These are phyloP conservation scores for Botrytis sinoallii DNA, from an alignment of 2,329 filamentous ascomycete species.

Conservation along the genomic window DNA sequence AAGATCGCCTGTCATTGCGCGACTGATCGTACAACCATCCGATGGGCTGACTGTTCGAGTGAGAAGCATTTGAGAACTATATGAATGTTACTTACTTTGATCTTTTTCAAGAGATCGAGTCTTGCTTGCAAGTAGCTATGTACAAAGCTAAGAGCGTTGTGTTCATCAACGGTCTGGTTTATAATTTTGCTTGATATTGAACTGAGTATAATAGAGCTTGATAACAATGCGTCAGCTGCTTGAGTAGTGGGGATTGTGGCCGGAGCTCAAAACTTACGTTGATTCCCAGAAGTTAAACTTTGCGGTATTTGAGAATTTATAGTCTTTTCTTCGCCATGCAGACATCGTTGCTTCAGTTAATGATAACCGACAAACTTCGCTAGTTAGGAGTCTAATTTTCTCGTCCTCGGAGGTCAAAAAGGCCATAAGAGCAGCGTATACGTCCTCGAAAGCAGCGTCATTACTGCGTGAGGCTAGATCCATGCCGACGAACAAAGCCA, in stretches of 20 bases:
- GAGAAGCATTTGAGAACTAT: neutral
- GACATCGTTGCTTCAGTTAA: constrained; percentile 31
- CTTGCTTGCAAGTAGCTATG: constrained; percentile 56
- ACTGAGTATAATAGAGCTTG: constrained; percentile 35
- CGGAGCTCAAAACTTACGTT: constrained; percentile 33
- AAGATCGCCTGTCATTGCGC: neutral
- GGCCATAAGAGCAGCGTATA: constrained; percentile 32
- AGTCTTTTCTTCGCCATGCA: constrained; percentile 29
- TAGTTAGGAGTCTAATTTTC: constrained; percentile 34
- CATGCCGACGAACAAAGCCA: constrained; percentile 46
- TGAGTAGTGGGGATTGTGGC: neutral
- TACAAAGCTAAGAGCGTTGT: constrained; percentile 40
- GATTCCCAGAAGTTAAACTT: constrained; percentile 39
- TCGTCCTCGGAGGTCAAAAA: constrained; percentile 38
- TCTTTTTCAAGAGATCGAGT: constrained; percentile 47
- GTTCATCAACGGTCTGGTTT: constrained; percentile 30
- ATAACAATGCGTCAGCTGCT: neutral
- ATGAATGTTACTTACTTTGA: constrained; percentile 30
- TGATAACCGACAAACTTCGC: constrained; percentile 33
- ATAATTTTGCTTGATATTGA: constrained; percentile 34
- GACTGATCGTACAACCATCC: neutral
- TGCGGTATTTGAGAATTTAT: constrained; percentile 25
- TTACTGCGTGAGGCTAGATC: constrained; percentile 40
- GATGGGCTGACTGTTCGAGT: neutral
- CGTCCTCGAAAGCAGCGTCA: constrained; percentile 38